Evolutionary conservation across 192 early-diverging fungal species (phyloP).

Genomic region (Entophlyctis helioformis): DNA sequence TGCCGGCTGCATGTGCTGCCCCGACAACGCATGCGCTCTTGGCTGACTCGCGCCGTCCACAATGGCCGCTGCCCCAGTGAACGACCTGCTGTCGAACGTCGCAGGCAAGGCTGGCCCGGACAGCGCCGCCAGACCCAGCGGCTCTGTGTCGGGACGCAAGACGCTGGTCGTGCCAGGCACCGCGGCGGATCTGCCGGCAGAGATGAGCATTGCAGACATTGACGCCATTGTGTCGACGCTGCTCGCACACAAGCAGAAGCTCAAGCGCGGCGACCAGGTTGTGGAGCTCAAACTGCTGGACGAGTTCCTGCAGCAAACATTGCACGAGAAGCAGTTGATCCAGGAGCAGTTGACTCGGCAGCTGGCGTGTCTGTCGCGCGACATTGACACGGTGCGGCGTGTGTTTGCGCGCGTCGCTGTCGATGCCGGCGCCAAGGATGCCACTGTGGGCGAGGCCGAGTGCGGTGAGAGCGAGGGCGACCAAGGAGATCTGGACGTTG

Average conservation of each 20-base stretch:
- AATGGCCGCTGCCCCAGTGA: neutral
- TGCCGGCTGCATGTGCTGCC: too few species aligned
- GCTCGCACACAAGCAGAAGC: constrained; percentile 46
- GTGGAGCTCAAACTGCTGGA: constrained; percentile 45
- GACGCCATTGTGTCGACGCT: constrained; percentile 45
- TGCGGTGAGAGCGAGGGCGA: too few species aligned
- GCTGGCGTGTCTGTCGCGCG: too few species aligned
- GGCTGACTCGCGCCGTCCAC: neutral
- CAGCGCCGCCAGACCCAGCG: neutral
- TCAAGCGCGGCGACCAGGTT: constrained; percentile 40
- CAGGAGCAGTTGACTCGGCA: too few species aligned
- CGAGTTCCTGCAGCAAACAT: constrained; percentile 53
- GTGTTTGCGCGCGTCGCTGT: neutral
- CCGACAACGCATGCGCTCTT: neutral
- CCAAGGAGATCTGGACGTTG: too few species aligned
- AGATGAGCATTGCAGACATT: constrained; percentile 50
- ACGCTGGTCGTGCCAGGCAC: too few species aligned
- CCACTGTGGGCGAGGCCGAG: too few species aligned
- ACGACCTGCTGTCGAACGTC: neutral
- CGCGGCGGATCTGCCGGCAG: too few species aligned
- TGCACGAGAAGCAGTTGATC: constrained; percentile 48
- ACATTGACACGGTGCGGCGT: neutral
- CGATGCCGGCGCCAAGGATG: neutral
- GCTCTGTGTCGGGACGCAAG: neutral
- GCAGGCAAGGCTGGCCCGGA: neutral